Conservation (phyloP, 495 filamentous ascomycete genomes). For the Lasiosphaeris hirsuta region DNA sequence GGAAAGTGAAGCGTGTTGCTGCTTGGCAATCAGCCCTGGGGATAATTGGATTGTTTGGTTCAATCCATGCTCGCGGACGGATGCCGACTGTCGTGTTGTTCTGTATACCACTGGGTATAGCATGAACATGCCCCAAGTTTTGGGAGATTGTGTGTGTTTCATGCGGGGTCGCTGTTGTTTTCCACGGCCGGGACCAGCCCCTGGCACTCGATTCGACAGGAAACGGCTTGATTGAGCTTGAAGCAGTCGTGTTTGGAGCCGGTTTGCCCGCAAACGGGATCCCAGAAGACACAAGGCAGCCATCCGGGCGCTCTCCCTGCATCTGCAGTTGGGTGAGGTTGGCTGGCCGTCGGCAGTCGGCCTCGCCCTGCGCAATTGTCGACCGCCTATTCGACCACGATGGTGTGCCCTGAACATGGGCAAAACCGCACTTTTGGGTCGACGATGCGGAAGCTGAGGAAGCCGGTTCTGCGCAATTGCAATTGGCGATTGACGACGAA, state of each 20-base stretch:
- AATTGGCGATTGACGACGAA: not conserved
- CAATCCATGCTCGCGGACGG: too few relatives aligned
- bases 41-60: not conserved
- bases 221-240: not conserved
- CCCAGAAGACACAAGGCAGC: not conserved
- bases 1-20: not conserved
- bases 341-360: not conserved
- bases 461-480: not conserved
- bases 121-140: too few relatives aligned
- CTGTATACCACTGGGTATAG: too few relatives aligned
- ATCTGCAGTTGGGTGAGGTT: not conserved
- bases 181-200: not conserved
- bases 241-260: conserved; percentile 3
- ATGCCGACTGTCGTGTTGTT: too few relatives aligned
- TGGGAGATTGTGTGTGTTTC: too few relatives aligned
- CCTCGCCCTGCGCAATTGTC: not conserved
- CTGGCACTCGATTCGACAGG: not conserved
- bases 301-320: not conserved
- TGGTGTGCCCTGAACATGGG: not conserved
- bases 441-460: not conserved
- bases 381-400: not conserved
- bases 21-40: not conserved
- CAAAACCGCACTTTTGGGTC: not conserved
- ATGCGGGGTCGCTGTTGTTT: not conserved
- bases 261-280: not conserved